Conservation (phyloP, 2,329 filamentous ascomycete genomes). For the Lecanicillium sp. region DNA sequence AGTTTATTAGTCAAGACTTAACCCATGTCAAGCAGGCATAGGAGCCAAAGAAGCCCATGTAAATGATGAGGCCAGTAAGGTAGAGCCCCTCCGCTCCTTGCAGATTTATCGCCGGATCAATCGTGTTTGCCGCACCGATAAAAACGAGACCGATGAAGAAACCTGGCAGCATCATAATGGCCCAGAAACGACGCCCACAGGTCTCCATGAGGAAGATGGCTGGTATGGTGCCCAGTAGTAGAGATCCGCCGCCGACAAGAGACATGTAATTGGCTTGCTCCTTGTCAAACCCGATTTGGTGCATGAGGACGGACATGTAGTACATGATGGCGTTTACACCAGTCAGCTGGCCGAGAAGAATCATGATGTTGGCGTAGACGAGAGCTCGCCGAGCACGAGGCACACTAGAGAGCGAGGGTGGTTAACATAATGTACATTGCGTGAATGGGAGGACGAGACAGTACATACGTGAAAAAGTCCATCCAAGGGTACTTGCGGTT, state of each 20-base stretch:
- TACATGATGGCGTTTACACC: conserved; percentile 66
- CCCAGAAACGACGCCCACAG: conserved; percentile 68
- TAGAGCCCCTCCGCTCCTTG: conserved; percentile 50
- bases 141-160: conserved; percentile 63
- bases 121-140: conserved; percentile 55
- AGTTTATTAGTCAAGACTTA: background rate
- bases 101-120: conserved; percentile 36
- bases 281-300: conserved; percentile 56
- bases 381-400: conserved; percentile 58
- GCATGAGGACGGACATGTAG: conserved; percentile 63
- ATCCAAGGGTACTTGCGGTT: conserved; percentile 58
- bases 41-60: conserved; percentile 61
- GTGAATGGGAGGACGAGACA: background rate
- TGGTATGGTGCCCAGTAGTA: conserved; percentile 60
- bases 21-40: conserved; percentile 57
- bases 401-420: conserved; percentile 24
- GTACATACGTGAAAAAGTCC: conserved; percentile 56
- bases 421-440: background rate
- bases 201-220: conserved; percentile 64
- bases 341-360: conserved; percentile 61
- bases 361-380: conserved; percentile 62
- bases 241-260: conserved; percentile 58
- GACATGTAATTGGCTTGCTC: conserved; percentile 65
- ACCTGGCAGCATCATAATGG: conserved; percentile 60
- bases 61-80: conserved; percentile 57